Base-by-base conservation (phyloP, 805 yeast genomes). In the Candida gorgasii region DNA sequence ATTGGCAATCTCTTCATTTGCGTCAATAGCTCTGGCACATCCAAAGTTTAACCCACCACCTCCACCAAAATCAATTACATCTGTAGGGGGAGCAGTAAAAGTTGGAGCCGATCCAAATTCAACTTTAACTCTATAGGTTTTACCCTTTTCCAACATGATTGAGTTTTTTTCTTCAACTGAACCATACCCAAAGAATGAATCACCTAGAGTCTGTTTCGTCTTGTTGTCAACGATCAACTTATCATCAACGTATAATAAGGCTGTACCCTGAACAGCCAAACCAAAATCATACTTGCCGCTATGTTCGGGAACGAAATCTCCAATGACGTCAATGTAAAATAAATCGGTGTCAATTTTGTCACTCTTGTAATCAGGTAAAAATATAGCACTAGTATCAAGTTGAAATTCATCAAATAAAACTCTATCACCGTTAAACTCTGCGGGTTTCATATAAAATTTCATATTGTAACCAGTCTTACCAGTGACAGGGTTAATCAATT, bases 191-290 rank as follows among this genome's bases (percentile, higher is more conserved):
- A 77, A 77, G 63, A 79, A 80, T 3, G 73, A 58, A 13, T 59
- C 54, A 12, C 84, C 86, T 17, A 51, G 56, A 5, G 47, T 59
- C 62, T 81, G 86, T 20, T 68, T 55, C 31, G 79, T 74, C 51
- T 68, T 72, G 61, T 80, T 79, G 55, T 81, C 84, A 34, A 79
- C 74, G 31, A 82, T 63, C 45, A 78, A 61, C 51, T 73, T 51
- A 46, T 60, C 83, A 51, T 82, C 69, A 36, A 80, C 59, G 49
- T 66, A 82, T 27, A 82, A 50, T 52, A 71, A 70, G 17, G 79
- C 84, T 27, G 84, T 77, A 22, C 86, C 86, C 40, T 62, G 52
- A 22, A 72, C 75, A 18, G 75, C 57, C 37, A 73, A 54, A 29
- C 84, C 84, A 49, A 81, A 72, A 41, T 71, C 75, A 51, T 74